A percentile compares a stretch with the other conserved stretches of the same genome.
Evolutionary conservation across 768 basidiomycete genomes (phyloP).

Genomic region (Collybia mongolica): DNA sequence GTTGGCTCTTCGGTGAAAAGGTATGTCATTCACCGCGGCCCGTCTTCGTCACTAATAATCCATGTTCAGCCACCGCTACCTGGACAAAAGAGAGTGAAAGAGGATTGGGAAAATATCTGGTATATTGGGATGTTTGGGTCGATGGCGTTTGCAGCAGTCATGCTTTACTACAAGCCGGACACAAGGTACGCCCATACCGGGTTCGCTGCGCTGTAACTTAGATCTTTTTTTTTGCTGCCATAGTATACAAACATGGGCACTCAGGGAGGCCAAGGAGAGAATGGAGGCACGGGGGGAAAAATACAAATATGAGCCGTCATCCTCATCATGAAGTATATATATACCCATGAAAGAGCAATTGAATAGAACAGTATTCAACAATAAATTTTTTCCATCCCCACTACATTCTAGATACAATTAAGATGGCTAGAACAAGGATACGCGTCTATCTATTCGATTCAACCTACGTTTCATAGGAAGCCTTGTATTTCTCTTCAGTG

Average conservation of each 20-base stretch:
- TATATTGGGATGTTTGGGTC: slow-evolving; percentile 90
- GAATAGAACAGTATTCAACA: not conserved
- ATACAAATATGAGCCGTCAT: slow-evolving; percentile 73
- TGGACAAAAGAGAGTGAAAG: slow-evolving; percentile 83
- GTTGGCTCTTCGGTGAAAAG: slow-evolving; percentile 88
- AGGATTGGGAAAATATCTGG: slow-evolving; percentile 92
- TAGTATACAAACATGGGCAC: slow-evolving; percentile 92
- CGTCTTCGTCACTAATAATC: slow-evolving; percentile 1
- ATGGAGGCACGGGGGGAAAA: slow-evolving; percentile 95
- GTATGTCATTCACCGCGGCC: slow-evolving; percentile 37
- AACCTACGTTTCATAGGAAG: slow-evolving; percentile 30
- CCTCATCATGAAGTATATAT: slow-evolving; percentile 24
- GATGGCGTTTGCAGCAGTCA: slow-evolving; percentile 71
- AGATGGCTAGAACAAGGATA: too few species aligned
- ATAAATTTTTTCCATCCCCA: not conserved
- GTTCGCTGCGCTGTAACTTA: not conserved
- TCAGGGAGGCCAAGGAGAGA: slow-evolving; percentile 83
- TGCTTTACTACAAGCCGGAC: slow-evolving; percentile 91
- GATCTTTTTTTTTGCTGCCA: not conserved
- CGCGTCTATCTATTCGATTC: too few species aligned
- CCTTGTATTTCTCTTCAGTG: slow-evolving; percentile 71
- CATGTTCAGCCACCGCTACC: slow-evolving; percentile 64
- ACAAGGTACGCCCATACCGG: slow-evolving; percentile 61
- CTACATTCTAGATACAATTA: too few species aligned
- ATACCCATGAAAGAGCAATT: slow-evolving; percentile 5